Base-by-base conservation (phyloP, 2,329 filamentous ascomycete species). In the Cordyceps cicadae region DNA sequence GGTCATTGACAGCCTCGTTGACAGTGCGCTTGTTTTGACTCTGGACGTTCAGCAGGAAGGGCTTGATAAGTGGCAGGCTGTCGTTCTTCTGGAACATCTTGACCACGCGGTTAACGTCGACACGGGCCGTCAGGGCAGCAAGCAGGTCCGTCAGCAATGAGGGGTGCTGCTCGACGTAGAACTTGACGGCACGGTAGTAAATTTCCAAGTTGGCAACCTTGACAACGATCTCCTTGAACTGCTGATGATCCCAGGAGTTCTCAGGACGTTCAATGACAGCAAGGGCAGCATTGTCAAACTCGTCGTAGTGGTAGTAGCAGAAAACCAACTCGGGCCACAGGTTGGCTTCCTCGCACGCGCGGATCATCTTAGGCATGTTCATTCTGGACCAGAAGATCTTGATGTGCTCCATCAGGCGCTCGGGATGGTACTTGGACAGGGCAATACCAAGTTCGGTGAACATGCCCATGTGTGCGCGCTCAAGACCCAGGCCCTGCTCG, bases 201-300 rank as follows among this genome's bases (percentile, higher is more conserved):
- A 99, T 99, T 77, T 99, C 95, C 70, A 99, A 78, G 77, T 99
- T 99, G 70, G 92, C 90, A 66, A 97, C 93, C 84, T 99, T 99
- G 77, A 96, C 87, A 61, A 96, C 83, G 56, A 96, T 97, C 72
- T 99, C 95, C 82, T 99, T 99, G 87, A 99, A 99, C 54, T 95
- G 94, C 74, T 97, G 92, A 77, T 99, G 94, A 75, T 99, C 95
- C 94, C 94, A 99, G 1, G 94, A 92, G 79, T 97, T 95, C 66
- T 95, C 88, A 14, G 94, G 90, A 67, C 92, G 90, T 80, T 99
- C 94, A 85, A 99, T 99, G 79, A 99, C 96, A 19, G 94, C 91
- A 59, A 99, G 83, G 53, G 92, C 92, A 50, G 94, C 94, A 70
- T 99, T 97, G 76, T 99, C 95, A 75, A 89, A 97, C 73, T 99